These are phyloP conservation scores for Xylaria sp. DNA, from an alignment of 2,329 filamentous ascomycete species.

Conservation along the genomic window DNA sequence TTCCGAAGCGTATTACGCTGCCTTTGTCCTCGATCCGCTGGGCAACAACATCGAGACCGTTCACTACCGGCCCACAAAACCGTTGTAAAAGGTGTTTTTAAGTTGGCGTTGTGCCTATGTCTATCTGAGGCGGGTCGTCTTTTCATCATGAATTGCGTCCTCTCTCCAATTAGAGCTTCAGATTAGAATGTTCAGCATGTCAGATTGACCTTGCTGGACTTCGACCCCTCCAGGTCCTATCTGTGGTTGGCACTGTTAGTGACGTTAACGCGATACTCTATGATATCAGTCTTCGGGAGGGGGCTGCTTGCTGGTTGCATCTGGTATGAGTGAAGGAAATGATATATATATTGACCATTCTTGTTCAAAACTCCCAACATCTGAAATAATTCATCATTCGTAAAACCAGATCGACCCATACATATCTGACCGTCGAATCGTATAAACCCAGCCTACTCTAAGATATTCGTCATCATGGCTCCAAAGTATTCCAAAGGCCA, in stretches of 20 bases:
- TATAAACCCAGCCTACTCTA: background rate
- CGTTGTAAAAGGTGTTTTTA: slow-evolving; percentile 21
- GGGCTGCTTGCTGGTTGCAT: background rate
- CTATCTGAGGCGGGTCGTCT: too few species aligned
- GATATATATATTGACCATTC: slow-evolving; percentile 6
- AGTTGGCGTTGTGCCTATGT: too few species aligned
- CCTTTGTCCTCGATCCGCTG: slow-evolving; percentile 39
- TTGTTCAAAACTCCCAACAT: background rate
- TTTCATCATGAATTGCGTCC: too few species aligned
- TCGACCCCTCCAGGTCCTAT: background rate
- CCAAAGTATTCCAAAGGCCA: slow-evolving; percentile 42
- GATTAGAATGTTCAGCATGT: slow-evolving; percentile 1
- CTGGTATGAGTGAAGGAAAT: background rate
- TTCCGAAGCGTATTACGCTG: slow-evolving; percentile 34
- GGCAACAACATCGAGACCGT: slow-evolving; percentile 38
- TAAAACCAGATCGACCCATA: too few species aligned
- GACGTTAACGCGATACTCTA: slow-evolving; percentile 29
- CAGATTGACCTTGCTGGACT: slow-evolving; percentile 8
- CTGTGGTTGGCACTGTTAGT: slow-evolving; percentile 8
- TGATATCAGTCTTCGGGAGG: slow-evolving; percentile 11
- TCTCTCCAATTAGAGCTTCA: slow-evolving; percentile 25
- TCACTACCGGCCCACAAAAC: slow-evolving; percentile 23
- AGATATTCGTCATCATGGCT: slow-evolving; percentile 36
- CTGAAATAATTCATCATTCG: background rate
- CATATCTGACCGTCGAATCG: background rate